Conservation (phyloP, 23 red algal genomes). For the Rhodosorus marinus region DNA sequence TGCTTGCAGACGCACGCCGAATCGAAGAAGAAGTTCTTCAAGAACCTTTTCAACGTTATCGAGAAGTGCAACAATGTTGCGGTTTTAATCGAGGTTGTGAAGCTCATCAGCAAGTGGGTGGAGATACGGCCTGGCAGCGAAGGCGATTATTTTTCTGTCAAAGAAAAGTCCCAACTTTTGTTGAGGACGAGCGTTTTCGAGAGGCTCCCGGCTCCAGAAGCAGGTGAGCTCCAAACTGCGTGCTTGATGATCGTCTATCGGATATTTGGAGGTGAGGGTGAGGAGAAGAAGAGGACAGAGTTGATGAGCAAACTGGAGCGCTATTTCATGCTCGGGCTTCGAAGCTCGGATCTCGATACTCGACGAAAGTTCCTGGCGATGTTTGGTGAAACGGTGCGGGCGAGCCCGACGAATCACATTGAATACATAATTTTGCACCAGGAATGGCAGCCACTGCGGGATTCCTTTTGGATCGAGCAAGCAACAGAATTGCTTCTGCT, state of each 20-base stretch:
- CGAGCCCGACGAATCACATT: conserved; percentile 18
- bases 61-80: no score
- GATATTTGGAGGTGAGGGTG: conserved; percentile 15
- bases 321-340: conserved; percentile 52
- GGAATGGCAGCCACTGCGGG: conserved; percentile 69
- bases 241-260: conserved; percentile 30
- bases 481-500: conserved; percentile 51
- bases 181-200: conserved; percentile 44
- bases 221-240: conserved; percentile 6
- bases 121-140: no score
- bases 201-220: conserved; percentile 7
- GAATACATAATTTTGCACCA: conserved; percentile 55
- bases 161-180: conserved; percentile 56
- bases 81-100: no score
- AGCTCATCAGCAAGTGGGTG: no score
- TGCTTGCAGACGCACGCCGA: no score
- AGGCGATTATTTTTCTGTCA: conserved; percentile 2
- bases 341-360: conserved; percentile 4
- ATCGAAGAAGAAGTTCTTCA: no score
- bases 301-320: conserved; percentile 46
- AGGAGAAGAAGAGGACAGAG: conserved; percentile 9
- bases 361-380: conserved; percentile 43
- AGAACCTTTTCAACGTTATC: no score
- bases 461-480: conserved; percentile 84
- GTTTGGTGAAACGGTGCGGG: conserved; percentile 12